A percentile compares a stretch with the other conserved stretches of the same genome.
These are phyloP conservation scores for Aspergillus flavus DNA, from an alignment of 2,329 filamentous ascomycete species.

Conservation along the genomic window DNA sequence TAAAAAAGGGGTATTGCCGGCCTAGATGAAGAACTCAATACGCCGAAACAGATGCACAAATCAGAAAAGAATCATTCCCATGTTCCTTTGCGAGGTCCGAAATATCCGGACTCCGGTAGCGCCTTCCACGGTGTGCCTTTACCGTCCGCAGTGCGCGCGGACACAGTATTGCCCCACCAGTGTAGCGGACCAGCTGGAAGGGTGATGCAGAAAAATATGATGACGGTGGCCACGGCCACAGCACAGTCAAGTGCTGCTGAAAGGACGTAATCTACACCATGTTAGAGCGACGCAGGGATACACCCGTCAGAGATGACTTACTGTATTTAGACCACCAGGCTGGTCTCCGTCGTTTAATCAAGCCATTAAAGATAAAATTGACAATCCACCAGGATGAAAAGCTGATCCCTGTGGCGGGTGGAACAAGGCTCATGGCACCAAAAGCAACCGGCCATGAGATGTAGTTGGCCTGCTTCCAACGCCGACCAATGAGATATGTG, in stretches of 20 bases:
- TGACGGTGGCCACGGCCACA: slow-evolving; percentile 45
- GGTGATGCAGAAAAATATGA: slow-evolving; percentile 50
- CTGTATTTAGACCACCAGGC: slow-evolving; percentile 56
- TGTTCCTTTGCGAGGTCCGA: slow-evolving; percentile 30
- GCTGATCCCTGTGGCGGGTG: slow-evolving; percentile 69
- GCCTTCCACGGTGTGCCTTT: slow-evolving; percentile 39
- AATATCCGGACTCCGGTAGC: slow-evolving; percentile 31
- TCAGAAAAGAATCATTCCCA: slow-evolving; percentile 26
- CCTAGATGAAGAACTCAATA: neutral
- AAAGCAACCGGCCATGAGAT: slow-evolving; percentile 70
- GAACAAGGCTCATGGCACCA: slow-evolving; percentile 65
- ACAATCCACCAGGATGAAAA: slow-evolving; percentile 68
- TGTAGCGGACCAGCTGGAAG: slow-evolving; percentile 42
- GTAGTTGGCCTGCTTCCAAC: slow-evolving; percentile 64
- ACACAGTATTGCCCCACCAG: slow-evolving; percentile 50
- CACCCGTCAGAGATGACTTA: slow-evolving; percentile 18
- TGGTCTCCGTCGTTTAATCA: slow-evolving; percentile 45
- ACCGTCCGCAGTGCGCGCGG: slow-evolving; percentile 44
- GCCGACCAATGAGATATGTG: slow-evolving; percentile 62
- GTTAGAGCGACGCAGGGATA: slow-evolving; percentile 11
- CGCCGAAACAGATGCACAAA: neutral
- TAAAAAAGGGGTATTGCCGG: neutral
- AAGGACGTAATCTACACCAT: slow-evolving; percentile 41
- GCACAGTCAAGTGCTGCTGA: slow-evolving; percentile 49
- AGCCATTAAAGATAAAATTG: slow-evolving; percentile 50